phyloP scores from a whole-genome alignment of 2,329 filamentous ascomycete genomes.

The Camillea tinctor region DNA sequence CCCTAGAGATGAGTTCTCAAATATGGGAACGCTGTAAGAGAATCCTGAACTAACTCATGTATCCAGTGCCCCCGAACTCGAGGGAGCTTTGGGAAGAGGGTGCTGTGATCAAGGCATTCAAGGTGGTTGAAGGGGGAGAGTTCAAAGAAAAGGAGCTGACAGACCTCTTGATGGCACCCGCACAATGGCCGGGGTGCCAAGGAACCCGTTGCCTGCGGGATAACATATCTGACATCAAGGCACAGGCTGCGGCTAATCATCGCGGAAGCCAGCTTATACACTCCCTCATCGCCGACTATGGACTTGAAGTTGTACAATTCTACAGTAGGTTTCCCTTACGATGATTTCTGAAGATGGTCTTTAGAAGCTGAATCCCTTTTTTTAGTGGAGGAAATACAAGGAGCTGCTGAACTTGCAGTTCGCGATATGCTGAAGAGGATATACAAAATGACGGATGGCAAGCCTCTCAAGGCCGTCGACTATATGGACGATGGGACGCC shows the following conservation, averaged over 20 bases:
- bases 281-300: slow-evolving; percentile 70
- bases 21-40: too few species aligned
- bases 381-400: slow-evolving; percentile 69
- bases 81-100: slow-evolving; percentile 42
- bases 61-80: background rate
- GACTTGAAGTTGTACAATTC: slow-evolving; percentile 68
- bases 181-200: slow-evolving; percentile 70
- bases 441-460: slow-evolving; percentile 65
- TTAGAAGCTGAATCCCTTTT: slow-evolving; percentile 62
- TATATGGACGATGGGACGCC: slow-evolving; percentile 87
- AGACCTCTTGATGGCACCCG: slow-evolving; percentile 71
- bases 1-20: too few species aligned
- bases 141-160: slow-evolving; percentile 78
- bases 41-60: too few species aligned
- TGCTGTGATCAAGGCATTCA: slow-evolving; percentile 61
- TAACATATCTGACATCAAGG: slow-evolving; percentile 83
- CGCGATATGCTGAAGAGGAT: slow-evolving; percentile 71
- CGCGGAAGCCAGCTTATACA: slow-evolving; percentile 77
- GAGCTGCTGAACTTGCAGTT: slow-evolving; percentile 76
- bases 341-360: too few species aligned
- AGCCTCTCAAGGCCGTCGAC: slow-evolving; percentile 71
- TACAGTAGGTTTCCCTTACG: slow-evolving; percentile 25
- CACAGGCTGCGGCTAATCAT: slow-evolving; percentile 83
- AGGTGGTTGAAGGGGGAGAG: slow-evolving; percentile 72
- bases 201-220: slow-evolving; percentile 78